These are phyloP conservation scores for Geotrichum phurueaensis DNA, from an alignment of 1,139 yeast species.

Conservation along the genomic window DNA sequence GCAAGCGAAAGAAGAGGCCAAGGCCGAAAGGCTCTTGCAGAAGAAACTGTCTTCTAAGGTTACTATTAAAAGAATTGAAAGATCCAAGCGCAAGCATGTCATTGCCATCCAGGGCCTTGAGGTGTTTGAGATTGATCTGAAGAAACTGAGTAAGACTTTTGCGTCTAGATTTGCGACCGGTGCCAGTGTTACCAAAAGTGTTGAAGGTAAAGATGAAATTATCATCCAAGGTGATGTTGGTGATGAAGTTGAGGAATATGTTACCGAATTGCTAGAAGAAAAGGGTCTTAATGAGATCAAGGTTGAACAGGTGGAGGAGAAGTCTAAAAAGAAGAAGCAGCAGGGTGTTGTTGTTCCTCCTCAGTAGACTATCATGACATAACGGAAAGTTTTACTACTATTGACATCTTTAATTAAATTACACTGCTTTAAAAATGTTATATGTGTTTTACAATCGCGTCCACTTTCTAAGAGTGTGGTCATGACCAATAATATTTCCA, in stretches of 20 bases:
- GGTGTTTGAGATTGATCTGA: conserved; percentile 78
- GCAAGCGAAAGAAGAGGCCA: conserved; percentile 85
- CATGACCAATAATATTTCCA: conserved; percentile 29
- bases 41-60: conserved; percentile 76
- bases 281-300: conserved; percentile 79
- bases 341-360: conserved; percentile 6
- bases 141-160: conserved; percentile 84
- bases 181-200: conserved; percentile 87
- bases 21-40: conserved; percentile 77
- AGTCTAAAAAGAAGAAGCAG: conserved; percentile 59
- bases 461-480: conserved; percentile 32
- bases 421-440: not conserved
- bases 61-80: conserved; percentile 75
- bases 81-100: conserved; percentile 84
- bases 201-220: conserved; percentile 87
- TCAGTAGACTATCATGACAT: not conserved
- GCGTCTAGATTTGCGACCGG: conserved; percentile 97
- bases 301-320: conserved; percentile 80
- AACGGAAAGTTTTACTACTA: not conserved
- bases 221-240: conserved; percentile 94
- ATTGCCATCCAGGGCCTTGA: conserved; percentile 85
- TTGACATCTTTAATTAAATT: not conserved
- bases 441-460: conserved; percentile 23
- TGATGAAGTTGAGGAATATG: conserved; percentile 79
- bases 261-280: conserved; percentile 65